A percentile compares a stretch with the other conserved stretches of the same genome.
Evolutionary conservation across 2,329 filamentous ascomycete species (phyloP).

Genomic region (Neoarthrinium moseri): DNA sequence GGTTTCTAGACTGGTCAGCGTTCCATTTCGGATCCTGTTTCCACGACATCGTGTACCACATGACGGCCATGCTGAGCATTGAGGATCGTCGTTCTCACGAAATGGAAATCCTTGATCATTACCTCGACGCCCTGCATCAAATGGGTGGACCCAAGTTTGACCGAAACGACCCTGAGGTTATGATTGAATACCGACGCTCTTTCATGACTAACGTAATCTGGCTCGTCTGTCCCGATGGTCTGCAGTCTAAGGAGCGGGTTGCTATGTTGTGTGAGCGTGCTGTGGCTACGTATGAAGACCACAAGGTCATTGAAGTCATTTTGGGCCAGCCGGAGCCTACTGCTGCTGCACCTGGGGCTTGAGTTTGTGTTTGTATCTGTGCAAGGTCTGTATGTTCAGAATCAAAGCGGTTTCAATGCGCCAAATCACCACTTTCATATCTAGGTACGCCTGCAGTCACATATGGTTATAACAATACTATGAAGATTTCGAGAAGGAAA

Average conservation of each 20-base stretch:
- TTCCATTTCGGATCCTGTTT: slow-evolving; percentile 40
- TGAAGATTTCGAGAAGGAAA: too few species aligned
- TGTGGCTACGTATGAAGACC: slow-evolving; percentile 33
- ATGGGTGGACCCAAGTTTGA: slow-evolving; percentile 32
- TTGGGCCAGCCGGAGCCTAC: slow-evolving; percentile 9
- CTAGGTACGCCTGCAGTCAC: too few species aligned
- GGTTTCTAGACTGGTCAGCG: slow-evolving; percentile 42
- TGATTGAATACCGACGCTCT: slow-evolving; percentile 29
- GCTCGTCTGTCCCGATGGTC: slow-evolving; percentile 23
- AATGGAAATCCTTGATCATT: slow-evolving; percentile 34
- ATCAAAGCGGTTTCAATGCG: too few species aligned
- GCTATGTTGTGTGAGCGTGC: slow-evolving; percentile 30
- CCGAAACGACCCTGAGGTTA: slow-evolving; percentile 27
- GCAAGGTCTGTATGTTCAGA: too few species aligned
- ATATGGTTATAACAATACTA: too few species aligned
- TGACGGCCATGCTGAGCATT: slow-evolving; percentile 35
- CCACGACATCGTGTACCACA: slow-evolving; percentile 40
- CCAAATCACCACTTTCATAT: too few species aligned
- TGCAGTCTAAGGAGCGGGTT: slow-evolving; percentile 36
- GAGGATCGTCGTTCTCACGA: slow-evolving; percentile 39
- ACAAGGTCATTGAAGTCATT: slow-evolving; percentile 32
- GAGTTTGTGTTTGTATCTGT: too few species aligned
- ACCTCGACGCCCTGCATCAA: slow-evolving; percentile 29
- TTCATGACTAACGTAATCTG: slow-evolving; percentile 32
- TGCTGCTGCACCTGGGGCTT: too few species aligned